Evolutionary conservation across 768 basidiomycete species (phyloP).

Genomic region (Lenzites betulinus): DNA sequence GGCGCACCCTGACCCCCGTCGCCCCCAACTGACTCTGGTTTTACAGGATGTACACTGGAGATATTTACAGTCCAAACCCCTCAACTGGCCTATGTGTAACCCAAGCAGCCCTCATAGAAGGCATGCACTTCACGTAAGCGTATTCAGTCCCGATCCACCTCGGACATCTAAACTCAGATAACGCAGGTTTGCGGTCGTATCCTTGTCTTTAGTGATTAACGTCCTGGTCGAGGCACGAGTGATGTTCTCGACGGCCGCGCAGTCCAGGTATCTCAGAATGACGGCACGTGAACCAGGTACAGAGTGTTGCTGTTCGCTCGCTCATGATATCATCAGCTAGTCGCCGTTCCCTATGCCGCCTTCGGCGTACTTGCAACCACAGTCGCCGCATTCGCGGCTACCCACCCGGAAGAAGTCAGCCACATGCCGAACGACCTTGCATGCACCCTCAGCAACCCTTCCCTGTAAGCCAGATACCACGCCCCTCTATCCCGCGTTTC

Average conservation of each 20-base stretch:
- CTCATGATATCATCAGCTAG: slow-evolving; percentile 8
- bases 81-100: slow-evolving; percentile 8
- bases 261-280: neutral
- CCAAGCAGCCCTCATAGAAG: slow-evolving; percentile 6
- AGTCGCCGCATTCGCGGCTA: slow-evolving; percentile 11
- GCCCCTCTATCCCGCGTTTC: neutral
- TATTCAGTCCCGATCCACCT: neutral
- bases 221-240: slow-evolving; percentile 7
- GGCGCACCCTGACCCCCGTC: neutral
- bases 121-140: slow-evolving; percentile 2
- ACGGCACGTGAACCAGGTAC: neutral
- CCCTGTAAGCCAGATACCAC: slow-evolving; percentile 16
- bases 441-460: slow-evolving; percentile 17
- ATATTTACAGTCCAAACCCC: slow-evolving; percentile 15
- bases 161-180: neutral
- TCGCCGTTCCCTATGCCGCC: slow-evolving; percentile 19
- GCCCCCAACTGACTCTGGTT: neutral
- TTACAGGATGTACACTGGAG: slow-evolving; percentile 18
- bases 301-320: neutral
- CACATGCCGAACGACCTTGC: slow-evolving; percentile 21
- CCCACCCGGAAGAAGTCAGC: slow-evolving; percentile 11
- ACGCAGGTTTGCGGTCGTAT: slow-evolving; percentile 16
- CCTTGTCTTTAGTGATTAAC: slow-evolving; percentile 22
- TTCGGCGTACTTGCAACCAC: slow-evolving; percentile 12
- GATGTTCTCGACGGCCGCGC: neutral